Percentiles rank a stretch among this genome's conserved stretches.
phyloP scores from a whole-genome alignment of 768 basidiomycete genomes.

The Termitomyces sp. region DNA sequence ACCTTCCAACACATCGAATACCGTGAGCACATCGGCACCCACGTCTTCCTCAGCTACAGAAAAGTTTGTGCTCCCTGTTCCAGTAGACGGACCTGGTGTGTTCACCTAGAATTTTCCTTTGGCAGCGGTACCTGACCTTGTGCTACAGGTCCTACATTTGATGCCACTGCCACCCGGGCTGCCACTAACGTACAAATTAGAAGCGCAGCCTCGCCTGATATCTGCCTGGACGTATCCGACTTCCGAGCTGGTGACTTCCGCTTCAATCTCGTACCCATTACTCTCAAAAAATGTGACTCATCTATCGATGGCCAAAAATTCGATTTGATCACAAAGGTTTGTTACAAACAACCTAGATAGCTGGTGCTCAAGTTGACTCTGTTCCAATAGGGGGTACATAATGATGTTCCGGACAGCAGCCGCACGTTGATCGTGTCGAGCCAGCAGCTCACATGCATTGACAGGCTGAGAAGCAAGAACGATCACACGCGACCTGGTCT shows the following conservation, averaged over 20 bases:
- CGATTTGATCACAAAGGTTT: conserved; percentile 26
- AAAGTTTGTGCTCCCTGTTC: conserved; percentile 16
- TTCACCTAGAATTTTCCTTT: neutral
- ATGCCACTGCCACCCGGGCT: conserved; percentile 20
- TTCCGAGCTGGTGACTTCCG: conserved; percentile 27
- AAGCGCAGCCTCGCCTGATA: conserved; percentile 18
- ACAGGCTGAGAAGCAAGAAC: conserved; percentile 19
- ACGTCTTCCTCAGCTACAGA: conserved; percentile 5
- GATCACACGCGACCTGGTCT: conserved; percentile 22
- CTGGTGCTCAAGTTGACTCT: neutral
- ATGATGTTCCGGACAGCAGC: neutral
- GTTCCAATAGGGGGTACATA: neutral
- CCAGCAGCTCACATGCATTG: conserved; percentile 24
- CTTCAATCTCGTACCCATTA: conserved; percentile 29
- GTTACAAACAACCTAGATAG: neutral
- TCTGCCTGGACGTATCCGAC: conserved; percentile 26
- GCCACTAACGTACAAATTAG: conserved; percentile 18
- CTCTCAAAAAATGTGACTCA: conserved; percentile 21
- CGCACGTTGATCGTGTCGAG: conserved; percentile 25
- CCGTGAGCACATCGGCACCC: neutral
- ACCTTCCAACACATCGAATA: neutral
- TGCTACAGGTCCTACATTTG: conserved; percentile 16
- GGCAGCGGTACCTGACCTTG: neutral
- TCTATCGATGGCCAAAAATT: conserved; percentile 25
- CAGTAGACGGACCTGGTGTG: conserved; percentile 16